Evolutionary conservation across 169 alveolate species (phyloP), one percentile per base, ranked within the genome.

Genomic region (Cryptosporidium xiaoi): DNA sequence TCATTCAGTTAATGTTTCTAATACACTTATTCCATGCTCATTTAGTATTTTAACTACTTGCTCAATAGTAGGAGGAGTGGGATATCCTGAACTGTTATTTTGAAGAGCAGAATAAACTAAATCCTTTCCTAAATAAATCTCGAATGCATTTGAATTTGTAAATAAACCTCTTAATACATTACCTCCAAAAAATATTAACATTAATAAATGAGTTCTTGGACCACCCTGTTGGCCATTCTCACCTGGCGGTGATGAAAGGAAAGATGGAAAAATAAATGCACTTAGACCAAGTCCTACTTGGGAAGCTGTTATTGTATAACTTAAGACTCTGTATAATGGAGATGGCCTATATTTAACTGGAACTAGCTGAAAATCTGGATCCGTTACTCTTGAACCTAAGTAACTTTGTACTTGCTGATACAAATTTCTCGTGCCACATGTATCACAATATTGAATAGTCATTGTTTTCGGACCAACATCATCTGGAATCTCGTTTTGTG

Each of bases 1-100:
- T 36, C 34, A 66, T 56, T 68, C 87, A 44, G 93, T 83, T 58
- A 90, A 36, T 53, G 85, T 71, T 84, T 90, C 93, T 27, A 91
- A 65, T 8, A 90, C 91, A 60, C 89, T 90, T 64, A 90, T 90
- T 83, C 90, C 90, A 84, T 90, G 93, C 27, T 90, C 89, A 64
- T 83, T 62, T 3, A 90, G 64, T 29, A 84, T 87, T 60, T 83
- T 82, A 51, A 46, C 82, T 67, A 87, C 82, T 69, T 69, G 83
- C n/a, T 69, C 83, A 24, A 69, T 29, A 51, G 83, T 69, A 36
- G 83, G 83, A 20, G 83, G 83, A 16, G 83, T 69, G 1, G 83
- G 66, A 34, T 69, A 69, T 12, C 83, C 83, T 10, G 83, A 69
- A 55, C 83, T 69, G 40, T 51, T 69, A 18, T 69, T 69, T 33